Percentiles rank a stretch among this genome's conserved stretches.
phyloP scores from a whole-genome alignment of 768 basidiomycete genomes.

The Suillus cothurnatus region DNA sequence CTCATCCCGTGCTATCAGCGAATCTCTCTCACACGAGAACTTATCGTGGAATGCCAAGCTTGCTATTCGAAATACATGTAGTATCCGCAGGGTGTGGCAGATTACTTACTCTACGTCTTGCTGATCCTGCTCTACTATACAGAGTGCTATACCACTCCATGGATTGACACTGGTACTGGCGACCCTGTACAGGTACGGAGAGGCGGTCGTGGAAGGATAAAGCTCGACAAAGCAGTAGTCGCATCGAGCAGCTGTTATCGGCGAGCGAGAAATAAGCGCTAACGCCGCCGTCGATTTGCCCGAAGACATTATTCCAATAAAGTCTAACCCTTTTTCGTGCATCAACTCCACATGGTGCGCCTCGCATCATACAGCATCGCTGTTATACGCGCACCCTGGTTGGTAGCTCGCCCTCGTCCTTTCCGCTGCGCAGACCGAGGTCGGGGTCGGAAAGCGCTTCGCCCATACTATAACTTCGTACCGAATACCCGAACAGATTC shows the following conservation, averaged over 20 bases:
- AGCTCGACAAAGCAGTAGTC: not conserved
- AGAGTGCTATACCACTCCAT: not conserved
- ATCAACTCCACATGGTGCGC: not conserved
- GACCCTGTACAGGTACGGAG: not conserved
- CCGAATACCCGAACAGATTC: not conserved
- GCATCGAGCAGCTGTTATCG: not conserved
- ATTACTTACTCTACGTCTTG: too few species aligned
- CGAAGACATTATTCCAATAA: not conserved
- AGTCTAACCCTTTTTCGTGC: not conserved
- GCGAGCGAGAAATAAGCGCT: not conserved
- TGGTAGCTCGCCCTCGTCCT: not conserved
- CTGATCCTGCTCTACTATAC: not conserved
- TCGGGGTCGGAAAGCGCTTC: not conserved
- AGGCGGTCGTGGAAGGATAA: not conserved
- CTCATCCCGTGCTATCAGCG: too few species aligned
- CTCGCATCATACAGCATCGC: not conserved
- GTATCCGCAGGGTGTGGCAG: too few species aligned
- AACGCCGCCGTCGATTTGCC: not conserved
- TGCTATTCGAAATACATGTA: not conserved
- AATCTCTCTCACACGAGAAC: too few species aligned
- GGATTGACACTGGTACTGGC: not conserved
- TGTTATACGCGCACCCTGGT: not conserved
- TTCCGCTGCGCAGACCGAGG: not conserved
- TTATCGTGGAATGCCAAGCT: not conserved
- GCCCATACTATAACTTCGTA: not conserved